These are phyloP conservation scores for Ascoidea asiatica DNA, from an alignment of 805 yeast genomes.

Conservation along the genomic window DNA sequence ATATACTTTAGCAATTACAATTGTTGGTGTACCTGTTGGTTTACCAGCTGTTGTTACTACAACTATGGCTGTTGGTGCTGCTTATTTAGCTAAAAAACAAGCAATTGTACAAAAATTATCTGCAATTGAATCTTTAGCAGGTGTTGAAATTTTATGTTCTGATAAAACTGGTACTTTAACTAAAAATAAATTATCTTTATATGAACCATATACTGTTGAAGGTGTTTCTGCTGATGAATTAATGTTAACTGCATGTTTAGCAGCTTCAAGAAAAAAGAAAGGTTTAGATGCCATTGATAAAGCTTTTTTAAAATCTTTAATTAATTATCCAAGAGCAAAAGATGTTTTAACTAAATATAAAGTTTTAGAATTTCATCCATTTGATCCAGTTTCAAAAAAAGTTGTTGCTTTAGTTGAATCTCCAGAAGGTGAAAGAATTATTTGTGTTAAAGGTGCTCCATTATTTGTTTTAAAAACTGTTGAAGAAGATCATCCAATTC, in stretches of 20 bases:
- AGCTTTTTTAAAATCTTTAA: constrained; percentile 88
- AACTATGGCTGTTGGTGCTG: constrained; percentile 94
- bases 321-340: constrained; percentile 81
- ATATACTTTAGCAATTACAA: constrained; percentile 83
- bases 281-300: constrained; percentile 95
- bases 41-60: constrained; percentile 96
- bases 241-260: constrained; percentile 93
- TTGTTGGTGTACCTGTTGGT: constrained; percentile 99
- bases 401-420: constrained; percentile 90
- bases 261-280: constrained; percentile 95
- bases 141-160: constrained; percentile 92
- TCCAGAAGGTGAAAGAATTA: constrained; percentile 86
- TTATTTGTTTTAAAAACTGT: constrained; percentile 91
- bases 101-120: constrained; percentile 87
- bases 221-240: constrained; percentile 92
- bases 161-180: constrained; percentile 97
- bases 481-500: constrained; percentile 91
- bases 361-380: constrained; percentile 89
- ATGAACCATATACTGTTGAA: constrained; percentile 93
- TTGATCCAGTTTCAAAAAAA: constrained; percentile 94
- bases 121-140: constrained; percentile 98
- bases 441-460: constrained; percentile 97
- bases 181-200: constrained; percentile 76
- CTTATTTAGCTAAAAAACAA: constrained; percentile 94
- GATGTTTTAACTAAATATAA: constrained; percentile 84